Evolutionary conservation across 2,329 filamentous ascomycete genomes (phyloP).

Genomic region (Clarireedia homoeocarpa): DNA sequence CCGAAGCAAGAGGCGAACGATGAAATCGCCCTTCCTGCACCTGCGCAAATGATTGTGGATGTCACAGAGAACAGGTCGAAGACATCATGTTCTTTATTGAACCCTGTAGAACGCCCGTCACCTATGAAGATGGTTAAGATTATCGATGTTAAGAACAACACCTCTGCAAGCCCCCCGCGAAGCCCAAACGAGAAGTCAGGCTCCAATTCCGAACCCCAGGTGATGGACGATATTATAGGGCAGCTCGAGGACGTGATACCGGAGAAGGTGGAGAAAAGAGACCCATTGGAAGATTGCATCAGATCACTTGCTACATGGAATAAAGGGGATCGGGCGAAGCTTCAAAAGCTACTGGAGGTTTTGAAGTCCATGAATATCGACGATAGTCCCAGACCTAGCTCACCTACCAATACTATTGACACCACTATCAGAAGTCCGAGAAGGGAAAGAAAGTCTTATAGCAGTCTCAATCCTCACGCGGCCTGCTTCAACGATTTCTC

Average conservation of each 20-base stretch:
- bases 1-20: background rate
- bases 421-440: background rate
- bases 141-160: background rate
- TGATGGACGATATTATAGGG: background rate
- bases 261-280: background rate
- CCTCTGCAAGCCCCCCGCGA: background rate
- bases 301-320: constrained; percentile 15
- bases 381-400: background rate
- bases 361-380: constrained; percentile 12
- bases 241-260: background rate
- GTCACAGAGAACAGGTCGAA: background rate
- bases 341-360: constrained; percentile 17
- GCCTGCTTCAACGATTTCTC: constrained; percentile 11
- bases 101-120: background rate
- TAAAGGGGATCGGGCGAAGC: constrained; percentile 13
- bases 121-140: background rate
- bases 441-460: background rate
- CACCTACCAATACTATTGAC: background rate
- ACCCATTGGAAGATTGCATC: constrained; percentile 8
- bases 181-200: background rate
- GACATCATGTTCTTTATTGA: background rate
- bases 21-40: background rate
- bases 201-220: background rate
- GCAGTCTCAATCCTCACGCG: constrained; percentile 18
- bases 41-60: background rate